Conservation (phyloP, 164 flowering plant species). For the Chloranthus sessilifolius region DNA sequence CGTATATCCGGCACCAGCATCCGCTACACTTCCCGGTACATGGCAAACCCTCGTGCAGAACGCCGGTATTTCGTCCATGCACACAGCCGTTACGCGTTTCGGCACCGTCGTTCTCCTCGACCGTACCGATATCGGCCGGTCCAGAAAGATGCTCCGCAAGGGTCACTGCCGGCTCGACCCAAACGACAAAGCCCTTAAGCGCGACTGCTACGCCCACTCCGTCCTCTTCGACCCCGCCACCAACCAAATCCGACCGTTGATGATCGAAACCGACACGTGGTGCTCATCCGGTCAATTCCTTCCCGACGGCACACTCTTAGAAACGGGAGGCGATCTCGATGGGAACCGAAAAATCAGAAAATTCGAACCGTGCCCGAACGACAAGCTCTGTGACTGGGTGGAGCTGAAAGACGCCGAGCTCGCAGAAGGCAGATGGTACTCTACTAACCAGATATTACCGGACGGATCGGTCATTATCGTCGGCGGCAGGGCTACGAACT, state of each 20-base stretch:
- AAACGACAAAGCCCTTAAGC: constrained; percentile 31
- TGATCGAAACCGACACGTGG: constrained; percentile 88
- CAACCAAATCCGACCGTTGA: constrained; percentile 62
- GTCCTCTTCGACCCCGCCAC: constrained; percentile 49
- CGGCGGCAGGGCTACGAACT: constrained; percentile 33
- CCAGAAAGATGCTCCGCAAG: constrained; percentile 39
- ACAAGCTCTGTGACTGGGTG: constrained; percentile 39
- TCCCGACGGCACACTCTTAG: constrained; percentile 79
- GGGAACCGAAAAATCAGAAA: constrained; percentile 53
- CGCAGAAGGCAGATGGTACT: constrained; percentile 33
- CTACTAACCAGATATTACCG: constrained; percentile 45
- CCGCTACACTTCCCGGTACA: constrained; percentile 62
- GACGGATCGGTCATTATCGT: constrained; percentile 40
- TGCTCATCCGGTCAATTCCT: constrained; percentile 94
- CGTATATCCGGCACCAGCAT: background rate
- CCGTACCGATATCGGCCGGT: constrained; percentile 83
- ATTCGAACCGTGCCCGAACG: constrained; percentile 34
- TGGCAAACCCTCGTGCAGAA: constrained; percentile 68
- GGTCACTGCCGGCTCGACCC: constrained; percentile 55
- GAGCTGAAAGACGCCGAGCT: constrained; percentile 26
- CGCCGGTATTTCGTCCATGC: constrained; percentile 93
- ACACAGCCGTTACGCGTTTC: constrained; percentile 77
- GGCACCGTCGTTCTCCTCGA: constrained; percentile 87
- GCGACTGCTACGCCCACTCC: constrained; percentile 86
- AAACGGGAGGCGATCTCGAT: constrained; percentile 78